These are phyloP conservation scores for Beauveria sp. DNA, from an alignment of 2,329 filamentous ascomycete species.

Conservation along the genomic window DNA sequence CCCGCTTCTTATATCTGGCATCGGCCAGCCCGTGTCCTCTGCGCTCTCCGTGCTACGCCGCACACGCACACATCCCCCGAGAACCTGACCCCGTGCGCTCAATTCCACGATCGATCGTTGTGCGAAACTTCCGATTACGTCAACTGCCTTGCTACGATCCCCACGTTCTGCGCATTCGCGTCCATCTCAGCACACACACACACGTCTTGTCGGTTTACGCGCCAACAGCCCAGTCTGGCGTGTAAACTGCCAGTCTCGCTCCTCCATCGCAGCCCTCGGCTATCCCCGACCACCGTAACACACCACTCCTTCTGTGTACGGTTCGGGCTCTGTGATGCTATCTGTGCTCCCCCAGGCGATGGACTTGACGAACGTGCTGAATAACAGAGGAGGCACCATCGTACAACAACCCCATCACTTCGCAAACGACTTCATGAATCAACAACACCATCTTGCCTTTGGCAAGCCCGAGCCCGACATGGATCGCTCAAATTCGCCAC, in stretches of 20 bases:
- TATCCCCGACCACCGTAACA: slow-evolving; percentile 1
- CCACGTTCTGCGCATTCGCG: neutral
- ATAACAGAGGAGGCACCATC: slow-evolving; percentile 36
- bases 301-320: slow-evolving; percentile 9
- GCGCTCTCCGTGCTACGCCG: slow-evolving; percentile 3
- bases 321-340: slow-evolving; percentile 25
- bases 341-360: slow-evolving; percentile 40
- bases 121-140: neutral
- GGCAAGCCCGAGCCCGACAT: slow-evolving; percentile 32
- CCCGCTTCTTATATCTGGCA: neutral
- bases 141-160: neutral
- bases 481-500: slow-evolving; percentile 49
- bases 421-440: slow-evolving; percentile 24
- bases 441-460: slow-evolving; percentile 24
- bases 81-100: slow-evolving; percentile 6
- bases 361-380: slow-evolving; percentile 46
- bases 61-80: neutral
- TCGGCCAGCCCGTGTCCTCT: neutral
- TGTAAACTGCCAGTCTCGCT: neutral
- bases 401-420: slow-evolving; percentile 24
- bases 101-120: slow-evolving; percentile 3
- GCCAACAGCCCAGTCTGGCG: neutral
- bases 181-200: neutral
- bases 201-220: neutral
- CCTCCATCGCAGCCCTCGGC: neutral